Evolutionary conservation across 331 rosid species (phyloP).

Genomic region (Acacia pycnantha): DNA sequence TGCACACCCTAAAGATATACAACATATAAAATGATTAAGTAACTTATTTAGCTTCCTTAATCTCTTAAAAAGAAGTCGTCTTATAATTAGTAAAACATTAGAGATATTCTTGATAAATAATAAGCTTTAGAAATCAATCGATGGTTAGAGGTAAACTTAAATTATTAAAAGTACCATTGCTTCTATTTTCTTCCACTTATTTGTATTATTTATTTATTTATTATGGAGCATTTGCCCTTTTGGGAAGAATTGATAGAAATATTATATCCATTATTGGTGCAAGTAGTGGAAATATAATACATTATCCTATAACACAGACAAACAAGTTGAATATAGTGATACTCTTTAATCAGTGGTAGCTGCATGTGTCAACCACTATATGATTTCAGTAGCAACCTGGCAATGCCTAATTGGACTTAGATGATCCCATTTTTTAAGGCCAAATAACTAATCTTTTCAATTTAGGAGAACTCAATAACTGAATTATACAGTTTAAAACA

Average conservation of each 20-base stretch:
- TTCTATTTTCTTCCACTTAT: background rate
- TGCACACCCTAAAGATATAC: no score
- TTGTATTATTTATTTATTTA: background rate
- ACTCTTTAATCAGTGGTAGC: background rate
- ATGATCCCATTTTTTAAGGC: background rate
- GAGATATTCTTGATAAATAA: no score
- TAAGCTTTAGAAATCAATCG: no score
- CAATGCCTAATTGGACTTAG: background rate
- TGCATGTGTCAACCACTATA: background rate
- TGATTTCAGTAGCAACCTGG: background rate
- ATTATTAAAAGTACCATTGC: no score
- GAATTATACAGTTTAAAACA: no score
- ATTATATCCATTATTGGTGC: background rate
- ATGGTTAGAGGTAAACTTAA: background rate
- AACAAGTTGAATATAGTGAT: background rate
- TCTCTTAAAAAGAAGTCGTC: no score
- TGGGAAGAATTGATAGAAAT: background rate
- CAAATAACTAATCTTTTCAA: no score
- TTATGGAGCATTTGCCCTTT: background rate
- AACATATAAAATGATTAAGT: no score
- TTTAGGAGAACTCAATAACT: rapidly evolving
- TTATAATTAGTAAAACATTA: no score
- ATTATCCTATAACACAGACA: background rate
- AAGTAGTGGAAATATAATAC: background rate
- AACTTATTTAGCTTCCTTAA: no score